Conservation (phyloP, 202 grass and related monocot genomes). For the Saccharum hybrid region DNA sequence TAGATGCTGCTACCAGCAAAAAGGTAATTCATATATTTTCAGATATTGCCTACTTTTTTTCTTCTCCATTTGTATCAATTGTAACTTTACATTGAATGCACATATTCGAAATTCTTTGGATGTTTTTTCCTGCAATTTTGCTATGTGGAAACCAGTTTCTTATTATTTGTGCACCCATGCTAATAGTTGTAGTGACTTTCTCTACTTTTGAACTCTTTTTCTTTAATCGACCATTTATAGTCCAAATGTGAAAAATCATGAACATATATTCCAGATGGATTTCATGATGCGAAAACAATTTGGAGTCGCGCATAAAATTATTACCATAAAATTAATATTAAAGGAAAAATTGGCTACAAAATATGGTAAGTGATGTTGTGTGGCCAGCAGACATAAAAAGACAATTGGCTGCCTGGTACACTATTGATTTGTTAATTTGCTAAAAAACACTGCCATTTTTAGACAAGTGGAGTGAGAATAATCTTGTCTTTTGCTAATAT, state of each 20-base stretch:
- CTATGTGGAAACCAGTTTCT: not conserved
- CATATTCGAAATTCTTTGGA: not conserved
- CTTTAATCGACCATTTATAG: not conserved
- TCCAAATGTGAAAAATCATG: not conserved
- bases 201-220: not conserved
- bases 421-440: not conserved
- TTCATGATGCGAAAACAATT: not conserved
- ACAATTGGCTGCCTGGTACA: not conserved
- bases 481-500: not conserved
- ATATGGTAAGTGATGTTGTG: not conserved
- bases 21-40: constrained; percentile 57
- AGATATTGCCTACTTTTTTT: not conserved
- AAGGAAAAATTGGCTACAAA: not conserved
- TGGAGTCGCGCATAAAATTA: not conserved
- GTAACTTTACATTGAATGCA: not conserved
- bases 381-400: not conserved
- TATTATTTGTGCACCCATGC: not conserved
- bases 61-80: not conserved
- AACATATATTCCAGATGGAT: not conserved
- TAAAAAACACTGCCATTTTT: not conserved
- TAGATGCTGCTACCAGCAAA: constrained; percentile 86
- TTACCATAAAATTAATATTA: not conserved
- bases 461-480: too few species aligned
- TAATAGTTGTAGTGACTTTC: not conserved
- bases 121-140: not conserved